These are phyloP conservation scores for Verticillium tricorpus DNA, from an alignment of 2,329 filamentous ascomycete species.

Conservation along the genomic window DNA sequence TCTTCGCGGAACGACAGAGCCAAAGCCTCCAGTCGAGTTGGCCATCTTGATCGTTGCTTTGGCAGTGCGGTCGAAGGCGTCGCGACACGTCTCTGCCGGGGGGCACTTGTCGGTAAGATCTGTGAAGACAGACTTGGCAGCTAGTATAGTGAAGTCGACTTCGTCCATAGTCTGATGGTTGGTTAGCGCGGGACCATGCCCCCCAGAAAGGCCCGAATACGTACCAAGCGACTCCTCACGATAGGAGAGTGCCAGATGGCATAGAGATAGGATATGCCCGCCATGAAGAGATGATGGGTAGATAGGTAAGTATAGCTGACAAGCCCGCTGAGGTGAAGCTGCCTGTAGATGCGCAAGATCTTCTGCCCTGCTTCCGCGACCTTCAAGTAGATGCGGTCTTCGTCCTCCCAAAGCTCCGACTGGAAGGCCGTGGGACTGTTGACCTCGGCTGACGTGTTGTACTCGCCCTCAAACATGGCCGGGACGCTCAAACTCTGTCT, in stretches of 20 bases:
- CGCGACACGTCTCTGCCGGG: slow-evolving; percentile 87
- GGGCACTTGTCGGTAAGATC: slow-evolving; percentile 94
- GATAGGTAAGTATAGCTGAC: slow-evolving; percentile 96
- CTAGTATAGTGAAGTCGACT: slow-evolving; percentile 93
- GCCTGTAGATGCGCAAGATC: slow-evolving; percentile 84
- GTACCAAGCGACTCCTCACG: slow-evolving; percentile 79
- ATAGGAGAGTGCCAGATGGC: slow-evolving; percentile 94
- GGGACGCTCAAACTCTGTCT: slow-evolving; percentile 85
- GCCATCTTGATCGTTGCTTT: slow-evolving; percentile 96
- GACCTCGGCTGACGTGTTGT: slow-evolving; percentile 60
- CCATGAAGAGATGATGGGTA: slow-evolving; percentile 96
- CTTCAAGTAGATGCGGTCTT: slow-evolving; percentile 89
- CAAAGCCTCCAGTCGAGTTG: slow-evolving; percentile 80
- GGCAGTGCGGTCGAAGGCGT: slow-evolving; percentile 91
- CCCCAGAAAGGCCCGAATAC: slow-evolving; percentile 26
- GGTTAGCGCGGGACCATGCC: slow-evolving; percentile 17
- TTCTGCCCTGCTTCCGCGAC: slow-evolving; percentile 93
- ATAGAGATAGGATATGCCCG: slow-evolving; percentile 92
- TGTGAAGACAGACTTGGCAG: slow-evolving; percentile 85
- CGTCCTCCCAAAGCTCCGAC: slow-evolving; percentile 68
- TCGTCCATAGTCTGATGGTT: slow-evolving; percentile 73
- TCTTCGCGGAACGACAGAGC: slow-evolving; percentile 24
- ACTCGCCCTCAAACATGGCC: slow-evolving; percentile 76
- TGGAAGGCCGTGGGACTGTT: slow-evolving; percentile 59
- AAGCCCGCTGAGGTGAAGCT: slow-evolving; percentile 79